Conservation (phyloP, 2,329 filamentous ascomycete genomes). For the Massarina eburnea region DNA sequence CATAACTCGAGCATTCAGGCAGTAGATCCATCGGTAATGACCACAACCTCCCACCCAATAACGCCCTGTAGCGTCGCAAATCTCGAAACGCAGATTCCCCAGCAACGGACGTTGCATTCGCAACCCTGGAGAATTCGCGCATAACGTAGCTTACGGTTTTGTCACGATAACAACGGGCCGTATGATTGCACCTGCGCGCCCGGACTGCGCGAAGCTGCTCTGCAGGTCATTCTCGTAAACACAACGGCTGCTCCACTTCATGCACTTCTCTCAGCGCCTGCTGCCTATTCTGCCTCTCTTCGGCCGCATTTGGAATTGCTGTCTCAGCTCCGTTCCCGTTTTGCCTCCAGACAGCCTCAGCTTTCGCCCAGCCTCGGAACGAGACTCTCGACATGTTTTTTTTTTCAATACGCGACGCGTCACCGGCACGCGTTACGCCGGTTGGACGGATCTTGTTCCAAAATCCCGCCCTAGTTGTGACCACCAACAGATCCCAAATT, state of each 20-base stretch:
- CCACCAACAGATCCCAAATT: not conserved
- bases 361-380: no score
- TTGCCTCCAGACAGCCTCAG: no score
- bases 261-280: no score
- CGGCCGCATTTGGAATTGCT: no score
- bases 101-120: slow-evolving; percentile 12
- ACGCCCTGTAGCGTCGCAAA: slow-evolving; percentile 3
- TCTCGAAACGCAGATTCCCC: slow-evolving; percentile 10
- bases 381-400: no score
- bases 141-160: not conserved
- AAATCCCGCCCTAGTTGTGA: no score
- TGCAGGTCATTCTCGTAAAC: not conserved
- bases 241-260: no score
- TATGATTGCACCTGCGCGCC: no score
- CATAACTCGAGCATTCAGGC: slow-evolving; percentile 16
- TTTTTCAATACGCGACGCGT: no score
- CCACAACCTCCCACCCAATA: slow-evolving; percentile 13
- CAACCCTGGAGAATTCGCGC: not conserved
- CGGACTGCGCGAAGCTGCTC: not conserved
- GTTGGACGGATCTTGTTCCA: not conserved
- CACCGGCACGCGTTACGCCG: not conserved
- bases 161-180: not conserved
- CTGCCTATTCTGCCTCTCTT: no score
- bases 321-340: no score
- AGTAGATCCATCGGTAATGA: slow-evolving; percentile 16